Evolutionary conservation across 1,139 yeast genomes (phyloP).

Genomic region (Yamadazyma sp.): DNA sequence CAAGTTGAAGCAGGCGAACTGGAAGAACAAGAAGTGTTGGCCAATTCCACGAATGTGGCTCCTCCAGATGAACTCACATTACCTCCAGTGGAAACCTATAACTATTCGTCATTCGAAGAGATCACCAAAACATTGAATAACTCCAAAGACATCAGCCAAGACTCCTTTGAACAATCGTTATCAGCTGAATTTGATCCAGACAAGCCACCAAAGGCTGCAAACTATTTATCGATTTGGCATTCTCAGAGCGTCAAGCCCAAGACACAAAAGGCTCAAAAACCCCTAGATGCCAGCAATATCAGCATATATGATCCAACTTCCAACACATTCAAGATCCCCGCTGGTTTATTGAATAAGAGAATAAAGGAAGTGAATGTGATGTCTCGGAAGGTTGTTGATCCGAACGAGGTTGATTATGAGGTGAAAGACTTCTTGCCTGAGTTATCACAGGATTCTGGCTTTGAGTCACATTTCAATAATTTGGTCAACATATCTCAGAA

Average conservation of each 20-base stretch:
- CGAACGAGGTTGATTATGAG: slow-evolving; percentile 37
- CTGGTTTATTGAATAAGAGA: slow-evolving; percentile 27
- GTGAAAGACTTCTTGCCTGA: slow-evolving; percentile 44
- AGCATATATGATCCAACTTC: slow-evolving; percentile 17
- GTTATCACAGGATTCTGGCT: slow-evolving; percentile 48
- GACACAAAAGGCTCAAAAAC: slow-evolving; percentile 3
- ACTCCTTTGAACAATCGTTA: slow-evolving; percentile 39
- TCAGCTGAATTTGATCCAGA: slow-evolving; percentile 46
- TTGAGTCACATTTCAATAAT: slow-evolving; percentile 35
- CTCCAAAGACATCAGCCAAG: slow-evolving; percentile 12
- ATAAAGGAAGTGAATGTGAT: slow-evolving; percentile 46
- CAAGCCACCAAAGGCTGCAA: slow-evolving; percentile 21
- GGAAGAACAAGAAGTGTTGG: slow-evolving; percentile 21
- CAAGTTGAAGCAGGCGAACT: background rate
- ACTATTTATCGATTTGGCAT: slow-evolving; percentile 46
- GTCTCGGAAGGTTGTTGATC: slow-evolving; percentile 43
- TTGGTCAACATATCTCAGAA: slow-evolving; percentile 12
- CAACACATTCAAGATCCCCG: slow-evolving; percentile 22
- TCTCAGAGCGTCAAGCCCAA: slow-evolving; percentile 24
- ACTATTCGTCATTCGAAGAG: slow-evolving; percentile 38
- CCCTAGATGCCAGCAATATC: slow-evolving; percentile 15
- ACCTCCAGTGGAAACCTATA: slow-evolving; percentile 37
- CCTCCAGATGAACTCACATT: slow-evolving; percentile 40
- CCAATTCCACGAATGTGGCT: slow-evolving; percentile 46
- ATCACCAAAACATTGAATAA: slow-evolving; percentile 26